Base-by-base conservation (phyloP, 148 eudicot genomes). In the Rhododendron vialii region DNA sequence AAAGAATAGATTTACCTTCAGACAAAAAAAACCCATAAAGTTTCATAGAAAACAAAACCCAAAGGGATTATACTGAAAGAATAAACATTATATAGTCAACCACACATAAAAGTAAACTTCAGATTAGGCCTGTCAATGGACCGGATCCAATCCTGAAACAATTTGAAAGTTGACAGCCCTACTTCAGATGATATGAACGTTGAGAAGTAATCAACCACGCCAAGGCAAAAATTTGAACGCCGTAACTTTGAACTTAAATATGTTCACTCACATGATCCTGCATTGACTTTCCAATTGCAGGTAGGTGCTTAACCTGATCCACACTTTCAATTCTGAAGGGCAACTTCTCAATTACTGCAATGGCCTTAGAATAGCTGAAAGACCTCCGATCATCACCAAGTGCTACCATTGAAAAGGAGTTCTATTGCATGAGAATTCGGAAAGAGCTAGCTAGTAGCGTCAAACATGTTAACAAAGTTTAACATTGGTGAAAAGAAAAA, bases 361-460 rank as follows among this genome's bases (percentile, higher is more conserved):
- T 93, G 79, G 99, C 99, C 90, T 95, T 97, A 87, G 95, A 87
- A 88, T 97, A 97, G 91, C 99, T 95, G 85, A 92, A 95, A 69
- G 99, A 97, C 89, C 99, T 93, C 82, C 99, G 91, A 77, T 95
- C 99, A 85, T 97, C 99, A 81, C 99, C 98, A 88, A 97, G 88
- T 51, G 99, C 98, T 97, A 84, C 80, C 50, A 82, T 12, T 36
- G 5, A 38, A 81, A 76, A 79, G 22, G 18, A 85, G 51, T 85
- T 59, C 43, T 35, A 53, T 73, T 65, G 45, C 20, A 83, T 55
- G 81, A 51, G 18, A 15, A 41, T 41, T 41, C 45, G 6, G 45
- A 41, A 41, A 41, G 45, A 41, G 45, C 45, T 41, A 41, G 45
- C 7, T 57, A 78, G 71, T 38, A 86, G 71, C 26, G 35, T 9